Percentiles rank a stretch among this genome's conserved stretches.
phyloP scores from a whole-genome alignment of 495 filamentous ascomycete species.

The Oidiodendron maius region DNA sequence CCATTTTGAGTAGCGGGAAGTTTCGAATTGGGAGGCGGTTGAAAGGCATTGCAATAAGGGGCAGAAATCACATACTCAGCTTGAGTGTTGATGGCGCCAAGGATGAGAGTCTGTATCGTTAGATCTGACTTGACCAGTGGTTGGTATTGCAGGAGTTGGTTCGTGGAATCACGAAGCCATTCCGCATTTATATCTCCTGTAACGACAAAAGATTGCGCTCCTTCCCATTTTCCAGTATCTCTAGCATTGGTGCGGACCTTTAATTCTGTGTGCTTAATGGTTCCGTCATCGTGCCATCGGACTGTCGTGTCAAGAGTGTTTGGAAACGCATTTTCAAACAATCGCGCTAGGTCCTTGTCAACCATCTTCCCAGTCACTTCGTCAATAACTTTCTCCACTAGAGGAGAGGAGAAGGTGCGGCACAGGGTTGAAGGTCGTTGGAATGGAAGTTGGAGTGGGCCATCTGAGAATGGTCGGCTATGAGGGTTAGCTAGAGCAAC shows the following conservation, averaged over 20 bases:
- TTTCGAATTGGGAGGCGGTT: constrained; percentile 79
- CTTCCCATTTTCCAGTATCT: constrained; percentile 64
- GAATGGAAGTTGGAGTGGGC: constrained; percentile 76
- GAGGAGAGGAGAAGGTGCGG: constrained; percentile 79
- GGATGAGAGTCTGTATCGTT: constrained; percentile 67
- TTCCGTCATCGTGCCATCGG: constrained; percentile 61
- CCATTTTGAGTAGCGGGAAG: constrained; percentile 63
- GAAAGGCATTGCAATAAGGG: constrained; percentile 98
- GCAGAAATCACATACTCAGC: constrained; percentile 88
- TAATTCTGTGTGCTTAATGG: constrained; percentile 31
- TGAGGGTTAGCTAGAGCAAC: constrained; percentile 6
- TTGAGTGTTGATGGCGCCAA: constrained; percentile 96
- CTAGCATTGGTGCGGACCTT: constrained; percentile 27
- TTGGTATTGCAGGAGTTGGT: constrained; percentile 90
- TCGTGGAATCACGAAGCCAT: constrained; percentile 96
- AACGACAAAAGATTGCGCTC: constrained; percentile 88
- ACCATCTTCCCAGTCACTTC: constrained; percentile 74
- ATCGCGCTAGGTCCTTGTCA: constrained; percentile 81
- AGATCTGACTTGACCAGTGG: constrained; percentile 72
- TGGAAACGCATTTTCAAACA: constrained; percentile 97
- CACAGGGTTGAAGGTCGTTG: constrained; percentile 78
- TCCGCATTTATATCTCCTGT: constrained; percentile 99
- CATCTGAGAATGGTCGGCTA: constrained; percentile 72
- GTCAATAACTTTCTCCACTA: constrained; percentile 81
- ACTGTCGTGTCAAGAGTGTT: constrained; percentile 31